phyloP scores from a whole-genome alignment of 768 basidiomycete genomes.

The Kwoniella heveanensis region DNA sequence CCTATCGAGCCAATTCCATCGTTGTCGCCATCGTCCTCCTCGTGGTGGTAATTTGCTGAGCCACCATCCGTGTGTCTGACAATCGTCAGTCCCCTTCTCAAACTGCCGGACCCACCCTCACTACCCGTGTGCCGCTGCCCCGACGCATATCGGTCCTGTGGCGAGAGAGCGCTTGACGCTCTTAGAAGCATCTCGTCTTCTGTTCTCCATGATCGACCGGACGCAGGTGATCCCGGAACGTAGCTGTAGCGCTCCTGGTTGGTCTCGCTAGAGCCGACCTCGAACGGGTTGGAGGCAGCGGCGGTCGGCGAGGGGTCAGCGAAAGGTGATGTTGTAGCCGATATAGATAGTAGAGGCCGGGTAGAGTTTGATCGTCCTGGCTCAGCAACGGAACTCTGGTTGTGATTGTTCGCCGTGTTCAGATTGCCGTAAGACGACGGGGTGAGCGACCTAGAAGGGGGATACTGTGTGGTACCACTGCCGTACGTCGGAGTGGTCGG shows the following conservation, averaged over 20 bases:
- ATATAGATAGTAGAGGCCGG: not conserved
- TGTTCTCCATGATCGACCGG: slow-evolving; percentile 25
- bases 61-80: slow-evolving; percentile 26
- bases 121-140: not conserved
- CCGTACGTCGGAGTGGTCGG: not conserved
- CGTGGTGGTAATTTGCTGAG: not conserved
- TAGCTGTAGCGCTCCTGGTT: not conserved
- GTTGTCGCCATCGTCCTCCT: not conserved
- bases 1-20: not conserved
- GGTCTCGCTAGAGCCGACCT: too few species aligned
- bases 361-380: not conserved
- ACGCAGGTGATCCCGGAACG: slow-evolving; percentile 4
- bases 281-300: not conserved
- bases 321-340: slow-evolving; percentile 7
- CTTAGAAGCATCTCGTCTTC: slow-evolving; percentile 18
- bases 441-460: not conserved
- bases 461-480: not conserved
- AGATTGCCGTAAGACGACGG: not conserved
- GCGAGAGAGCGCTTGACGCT: not conserved
- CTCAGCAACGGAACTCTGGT: not conserved
- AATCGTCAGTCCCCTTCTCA: slow-evolving; percentile 20
- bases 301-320: not conserved
- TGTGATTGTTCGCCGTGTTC: not conserved
- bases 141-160: not conserved
- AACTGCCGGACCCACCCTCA: not conserved